phyloP scores from a whole-genome alignment of 805 yeast species.

The Candida pini region DNA sequence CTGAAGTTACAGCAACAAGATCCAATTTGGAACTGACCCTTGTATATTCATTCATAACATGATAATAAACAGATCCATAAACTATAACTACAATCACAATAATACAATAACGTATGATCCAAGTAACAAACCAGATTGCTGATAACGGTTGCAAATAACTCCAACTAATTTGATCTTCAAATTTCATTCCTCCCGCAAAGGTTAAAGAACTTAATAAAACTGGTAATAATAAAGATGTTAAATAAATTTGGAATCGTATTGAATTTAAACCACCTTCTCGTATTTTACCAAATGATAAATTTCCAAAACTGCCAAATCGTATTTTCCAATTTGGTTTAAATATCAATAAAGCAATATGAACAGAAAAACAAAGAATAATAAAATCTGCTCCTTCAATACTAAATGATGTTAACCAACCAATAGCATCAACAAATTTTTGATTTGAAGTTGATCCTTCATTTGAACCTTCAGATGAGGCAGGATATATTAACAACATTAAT shows the following conservation, averaged over 20 bases:
- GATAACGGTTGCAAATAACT: constrained; percentile 65
- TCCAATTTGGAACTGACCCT: constrained; percentile 40
- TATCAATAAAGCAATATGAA: constrained; percentile 72
- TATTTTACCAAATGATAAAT: constrained; percentile 18
- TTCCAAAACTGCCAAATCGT: constrained; percentile 19
- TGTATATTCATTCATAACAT: constrained; percentile 60
- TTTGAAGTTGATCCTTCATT: constrained; percentile 7
- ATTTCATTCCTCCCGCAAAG: constrained; percentile 52
- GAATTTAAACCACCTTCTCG: constrained; percentile 69
- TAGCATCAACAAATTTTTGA: constrained; percentile 47
- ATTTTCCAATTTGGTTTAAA: constrained; percentile 54
- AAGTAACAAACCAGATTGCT: constrained; percentile 75
- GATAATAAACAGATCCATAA: constrained; percentile 66
- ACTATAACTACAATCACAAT: constrained; percentile 56
- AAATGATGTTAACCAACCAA: constrained; percentile 78
- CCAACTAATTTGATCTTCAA: constrained; percentile 63
- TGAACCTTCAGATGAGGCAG: constrained; percentile 26
- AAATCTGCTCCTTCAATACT: constrained; percentile 83
- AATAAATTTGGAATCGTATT: constrained; percentile 53
- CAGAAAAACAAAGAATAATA: constrained; percentile 75
- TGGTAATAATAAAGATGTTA: constrained; percentile 55
- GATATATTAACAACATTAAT: constrained; percentile 59
- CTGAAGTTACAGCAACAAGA: constrained; percentile 7
- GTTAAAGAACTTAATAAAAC: constrained; percentile 65
- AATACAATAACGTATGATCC: constrained; percentile 76